Percentiles rank a stretch among this genome's conserved stretches.
Conservation (phyloP, 164 flowering plant species). For the Nymphaea colorata region DNA sequence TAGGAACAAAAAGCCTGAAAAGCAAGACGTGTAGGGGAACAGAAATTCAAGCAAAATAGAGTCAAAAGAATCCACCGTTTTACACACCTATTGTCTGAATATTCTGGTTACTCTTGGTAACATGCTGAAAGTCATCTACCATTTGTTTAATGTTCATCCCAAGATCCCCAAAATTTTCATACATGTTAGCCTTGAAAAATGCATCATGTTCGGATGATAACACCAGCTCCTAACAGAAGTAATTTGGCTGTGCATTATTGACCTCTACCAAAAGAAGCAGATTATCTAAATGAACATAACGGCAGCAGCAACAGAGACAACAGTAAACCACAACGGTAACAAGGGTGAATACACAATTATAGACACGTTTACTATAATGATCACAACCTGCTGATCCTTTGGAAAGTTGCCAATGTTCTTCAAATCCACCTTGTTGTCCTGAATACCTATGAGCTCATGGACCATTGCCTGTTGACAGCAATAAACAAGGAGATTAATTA, state of each 20-base stretch:
- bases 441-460: conserved; percentile 83
- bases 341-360: too few relatives aligned
- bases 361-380: too few relatives aligned
- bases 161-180: conserved; percentile 95
- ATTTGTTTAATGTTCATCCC: conserved; percentile 90
- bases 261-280: too few relatives aligned
- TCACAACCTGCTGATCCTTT: conserved; percentile 80
- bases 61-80: neutral
- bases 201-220: conserved; percentile 90
- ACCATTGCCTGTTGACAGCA: conserved; percentile 76
- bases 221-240: conserved; percentile 68
- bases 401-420: conserved; percentile 41
- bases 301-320: too few relatives aligned
- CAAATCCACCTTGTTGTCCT: conserved; percentile 87
- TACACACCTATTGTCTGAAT: conserved; percentile 80
- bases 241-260: neutral
- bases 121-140: conserved; percentile 97
- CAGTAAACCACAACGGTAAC: too few relatives aligned
- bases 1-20: too few relatives aligned
- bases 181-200: conserved; percentile 89
- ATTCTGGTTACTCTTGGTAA: conserved; percentile 86
- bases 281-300: too few relatives aligned
- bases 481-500: too few relatives aligned
- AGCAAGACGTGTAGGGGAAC: too few relatives aligned
- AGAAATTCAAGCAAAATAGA: too few relatives aligned